Evolutionary conservation across 2,329 filamentous ascomycete genomes (phyloP).

Genomic region (Falciphora oryzae): DNA sequence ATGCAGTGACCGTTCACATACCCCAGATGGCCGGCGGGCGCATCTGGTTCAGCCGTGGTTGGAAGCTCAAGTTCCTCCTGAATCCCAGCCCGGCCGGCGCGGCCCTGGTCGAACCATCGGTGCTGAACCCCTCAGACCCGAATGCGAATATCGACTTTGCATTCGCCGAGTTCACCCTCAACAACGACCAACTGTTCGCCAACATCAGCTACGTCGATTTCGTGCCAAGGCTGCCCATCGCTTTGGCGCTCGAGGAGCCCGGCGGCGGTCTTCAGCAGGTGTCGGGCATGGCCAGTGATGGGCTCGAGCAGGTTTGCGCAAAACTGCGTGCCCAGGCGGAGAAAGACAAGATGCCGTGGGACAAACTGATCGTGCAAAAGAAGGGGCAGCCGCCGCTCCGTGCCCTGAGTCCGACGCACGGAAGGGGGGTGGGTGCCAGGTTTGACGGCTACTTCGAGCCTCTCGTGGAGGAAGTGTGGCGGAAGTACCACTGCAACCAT

Average conservation of each 20-base stretch:
- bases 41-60: slow-evolving; percentile 56
- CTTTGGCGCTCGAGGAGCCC: slow-evolving; percentile 39
- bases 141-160: slow-evolving; percentile 48
- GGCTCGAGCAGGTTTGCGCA: slow-evolving; percentile 48
- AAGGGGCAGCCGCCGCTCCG: slow-evolving; percentile 28
- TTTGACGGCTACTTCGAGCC: slow-evolving; percentile 39
- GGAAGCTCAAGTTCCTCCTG: slow-evolving; percentile 53
- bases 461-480: slow-evolving; percentile 37
- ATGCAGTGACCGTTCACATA: slow-evolving; percentile 47
- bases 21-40: slow-evolving; percentile 59
- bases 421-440: slow-evolving; percentile 34
- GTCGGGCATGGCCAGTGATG: slow-evolving; percentile 52
- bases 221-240: slow-evolving; percentile 47
- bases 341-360: slow-evolving; percentile 55
- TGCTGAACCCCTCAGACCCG: slow-evolving; percentile 54
- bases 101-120: slow-evolving; percentile 60
- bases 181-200: slow-evolving; percentile 49
- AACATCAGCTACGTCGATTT: slow-evolving; percentile 67
- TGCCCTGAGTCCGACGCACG: slow-evolving; percentile 39
- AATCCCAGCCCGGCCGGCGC: slow-evolving; percentile 50
- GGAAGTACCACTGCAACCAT: slow-evolving; percentile 24
- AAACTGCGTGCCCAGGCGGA: slow-evolving; percentile 48
- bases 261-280: slow-evolving; percentile 42
- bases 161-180: slow-evolving; percentile 59
- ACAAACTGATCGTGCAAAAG: slow-evolving; percentile 41